These are phyloP conservation scores for Otatea glauca DNA, from an alignment of 176 grass and related monocot genomes.

Conservation along the genomic window DNA sequence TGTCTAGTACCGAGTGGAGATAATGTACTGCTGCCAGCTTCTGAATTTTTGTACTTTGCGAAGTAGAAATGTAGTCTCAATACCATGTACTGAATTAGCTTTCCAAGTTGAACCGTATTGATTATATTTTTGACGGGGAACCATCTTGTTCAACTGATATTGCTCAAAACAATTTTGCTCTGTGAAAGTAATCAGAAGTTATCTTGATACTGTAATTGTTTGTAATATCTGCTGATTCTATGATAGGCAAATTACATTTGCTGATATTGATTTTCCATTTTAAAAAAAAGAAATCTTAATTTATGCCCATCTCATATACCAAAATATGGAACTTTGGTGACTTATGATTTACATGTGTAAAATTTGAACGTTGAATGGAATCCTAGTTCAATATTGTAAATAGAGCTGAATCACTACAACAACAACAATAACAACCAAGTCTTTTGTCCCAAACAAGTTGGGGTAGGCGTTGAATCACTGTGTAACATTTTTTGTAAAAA, in stretches of 20 bases:
- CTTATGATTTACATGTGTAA: not conserved
- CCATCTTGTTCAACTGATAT: not conserved
- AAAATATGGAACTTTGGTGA: not conserved
- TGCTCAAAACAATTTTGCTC: not conserved
- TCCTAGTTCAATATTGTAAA: not conserved
- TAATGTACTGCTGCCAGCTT: not conserved
- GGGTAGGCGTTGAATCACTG: not conserved
- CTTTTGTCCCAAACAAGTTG: too few relatives aligned
- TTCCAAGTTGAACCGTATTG: not conserved
- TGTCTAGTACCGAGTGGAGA: not conserved
- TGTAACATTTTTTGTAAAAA: not conserved
- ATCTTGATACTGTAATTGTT: not conserved
- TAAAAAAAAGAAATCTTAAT: not conserved
- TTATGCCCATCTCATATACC: not conserved
- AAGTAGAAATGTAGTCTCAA: not conserved
- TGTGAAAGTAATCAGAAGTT: not conserved
- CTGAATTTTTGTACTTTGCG: not conserved
- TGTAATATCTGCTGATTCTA: conserved; percentile 3
- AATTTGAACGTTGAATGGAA: not conserved
- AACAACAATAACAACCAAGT: too few relatives aligned
- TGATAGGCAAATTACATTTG: not conserved
- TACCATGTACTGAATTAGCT: not conserved
- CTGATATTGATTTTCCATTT: not conserved
- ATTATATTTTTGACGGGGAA: not conserved
- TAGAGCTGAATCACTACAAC: not conserved